Evolutionary conservation across 257 asterid genomes (phyloP), one percentile per base, ranked within the genome.

Genomic region (Plantago elongata): DNA sequence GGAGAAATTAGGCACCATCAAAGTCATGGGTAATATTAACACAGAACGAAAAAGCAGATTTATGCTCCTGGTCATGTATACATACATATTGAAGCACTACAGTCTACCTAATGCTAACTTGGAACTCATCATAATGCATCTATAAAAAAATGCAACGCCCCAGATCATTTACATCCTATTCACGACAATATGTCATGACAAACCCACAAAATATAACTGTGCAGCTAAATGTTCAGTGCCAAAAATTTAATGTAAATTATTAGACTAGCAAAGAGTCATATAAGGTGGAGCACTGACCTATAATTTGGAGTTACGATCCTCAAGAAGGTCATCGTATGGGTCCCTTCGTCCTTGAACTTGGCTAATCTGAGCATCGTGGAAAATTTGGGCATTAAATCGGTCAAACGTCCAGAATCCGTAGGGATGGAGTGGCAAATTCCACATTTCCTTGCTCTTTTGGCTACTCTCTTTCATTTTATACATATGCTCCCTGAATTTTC

Each of bases 351-450:
- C 97, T 4, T 60, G 78, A 67, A 79, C 97, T 70, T 89, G 90
- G 77, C 95, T 89, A 66, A 89, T 89, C 82, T 83, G 83, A 44
- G 89, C 48, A 51, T 83, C 89, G 84, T 80, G 77, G 75, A 75
- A 76, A 27, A 84, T 72, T 73, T 86, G 97, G 38, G 94, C 81
- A 60, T 89, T 89, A 65, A 84, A 94, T 46, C 87, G 85, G 34
- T 89, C 97, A 40, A 89, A 86, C 2, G 87, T 89, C 97, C 97
- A 86, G 75, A 87, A 87, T 9, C 95, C 97, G 64, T 89, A 89
- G 0, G 97, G 97, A 54, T 90, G 87, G 22, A 86, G 67, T 29
- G 97, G 95, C 57, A 82, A 65, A 60, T 69, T 62, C 86, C 88
- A 86, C 87, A 84, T 82, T 72, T 78, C 97, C 75, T 76, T 76